Evolutionary conservation across 2,329 filamentous ascomycete genomes (phyloP), one percentile per base, ranked within the genome.

Genomic region (Penicillium glabrum): DNA sequence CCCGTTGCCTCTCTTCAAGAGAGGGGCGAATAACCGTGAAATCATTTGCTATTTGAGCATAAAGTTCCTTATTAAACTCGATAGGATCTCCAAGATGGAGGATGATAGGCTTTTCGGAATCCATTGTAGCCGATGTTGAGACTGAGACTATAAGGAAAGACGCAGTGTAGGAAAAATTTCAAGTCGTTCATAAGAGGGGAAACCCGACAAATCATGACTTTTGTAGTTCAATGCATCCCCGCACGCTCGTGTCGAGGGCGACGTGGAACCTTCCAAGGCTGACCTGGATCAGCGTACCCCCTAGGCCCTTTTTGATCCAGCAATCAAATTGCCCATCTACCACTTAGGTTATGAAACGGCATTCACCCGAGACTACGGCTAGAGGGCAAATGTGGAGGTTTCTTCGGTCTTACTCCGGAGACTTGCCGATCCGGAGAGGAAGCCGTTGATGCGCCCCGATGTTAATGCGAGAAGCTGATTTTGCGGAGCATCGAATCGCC

Each of bases 31-130:
- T 57, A 2, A 57, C 35, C 6, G 41, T 54, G 16, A 54, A 57
- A 39, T 46, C 19, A 7, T 41, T 51, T 14, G 51, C 24, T 39
- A 54, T 54, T 29, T 57, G 29, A 13, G 29, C 41, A 19, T 51
- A 57, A 26, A 54, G 41, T 7, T 54, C 51, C 27, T 51, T 58
- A 23, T 58, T 58, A 13, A 51, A 54, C 41, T 58, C 46, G 35
- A 58, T 48, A 7, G 51, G 56, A 21, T 58, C 56, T 47, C 51
- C 56, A 33, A 58, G 51, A 19, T 54, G 56, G 24, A 57, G 51
- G 21, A 57, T 33, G 26, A 47, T 51, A 5, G 55, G 55, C 46
- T 57, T 57, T 41, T 43, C 33, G 6, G 46, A 35, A 5, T 46
- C 21, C 55, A 57, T 57, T 39, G 10, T 13, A 13, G 19, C 19